phyloP scores from a whole-genome alignment of 306 rosid species.

The Cicer chorassanicum region DNA sequence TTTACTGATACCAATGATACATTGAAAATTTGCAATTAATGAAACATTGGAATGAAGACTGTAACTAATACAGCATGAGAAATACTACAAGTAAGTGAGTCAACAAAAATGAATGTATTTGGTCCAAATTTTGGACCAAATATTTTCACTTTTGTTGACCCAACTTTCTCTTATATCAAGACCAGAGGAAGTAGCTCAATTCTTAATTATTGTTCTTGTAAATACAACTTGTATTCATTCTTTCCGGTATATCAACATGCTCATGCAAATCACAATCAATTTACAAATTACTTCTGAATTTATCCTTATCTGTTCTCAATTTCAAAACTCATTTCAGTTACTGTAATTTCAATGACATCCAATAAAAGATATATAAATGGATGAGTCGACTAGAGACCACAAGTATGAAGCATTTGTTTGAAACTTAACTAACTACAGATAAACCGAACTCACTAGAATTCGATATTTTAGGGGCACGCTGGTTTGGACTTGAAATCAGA shows the following conservation, averaged over 20 bases:
- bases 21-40: background rate
- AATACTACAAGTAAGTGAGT: background rate
- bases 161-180: too few relatives aligned
- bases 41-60: background rate
- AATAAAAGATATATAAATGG: constrained; percentile 32
- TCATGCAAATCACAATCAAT: constrained; percentile 29
- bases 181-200: background rate
- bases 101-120: too few relatives aligned
- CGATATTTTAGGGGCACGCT: constrained; percentile 48
- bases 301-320: constrained; percentile 23
- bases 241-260: constrained; percentile 21
- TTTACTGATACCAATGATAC: constrained; percentile 9
- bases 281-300: constrained; percentile 22
- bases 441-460: constrained; percentile 58
- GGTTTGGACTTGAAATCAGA: constrained; percentile 57
- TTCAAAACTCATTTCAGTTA: constrained; percentile 48
- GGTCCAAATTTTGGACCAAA: too few relatives aligned
- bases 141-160: too few relatives aligned
- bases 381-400: constrained; percentile 36
- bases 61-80: constrained; percentile 24
- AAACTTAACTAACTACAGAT: constrained; percentile 39
- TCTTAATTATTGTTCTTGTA: constrained; percentile 7
- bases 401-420: constrained; percentile 42
- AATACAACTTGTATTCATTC: constrained; percentile 16
- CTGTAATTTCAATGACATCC: constrained; percentile 43